phyloP scores from a whole-genome alignment of 1,284 basidiomycete genomes.

The Ceratorhiza oryzae-sativae region DNA sequence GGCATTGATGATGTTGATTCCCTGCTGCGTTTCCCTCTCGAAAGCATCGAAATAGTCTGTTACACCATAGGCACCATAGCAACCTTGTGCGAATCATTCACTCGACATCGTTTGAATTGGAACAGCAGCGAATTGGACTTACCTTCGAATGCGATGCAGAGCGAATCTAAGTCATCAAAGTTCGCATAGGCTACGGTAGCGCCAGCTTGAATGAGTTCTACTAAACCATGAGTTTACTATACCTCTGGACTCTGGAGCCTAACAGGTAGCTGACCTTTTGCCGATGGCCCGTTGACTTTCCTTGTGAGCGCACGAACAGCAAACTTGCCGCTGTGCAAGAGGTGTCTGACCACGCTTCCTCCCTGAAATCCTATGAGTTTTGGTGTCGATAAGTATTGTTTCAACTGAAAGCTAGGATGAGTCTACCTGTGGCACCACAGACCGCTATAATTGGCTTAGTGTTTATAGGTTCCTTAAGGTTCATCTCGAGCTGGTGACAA shows the following conservation, averaged over 20 bases:
- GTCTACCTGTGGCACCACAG: slow-evolving; percentile 13
- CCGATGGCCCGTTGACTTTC: background rate
- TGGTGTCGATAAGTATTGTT: background rate
- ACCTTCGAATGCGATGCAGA: slow-evolving; percentile 11
- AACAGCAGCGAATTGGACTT: background rate
- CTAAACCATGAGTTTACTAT: background rate
- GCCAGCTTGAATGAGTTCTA: slow-evolving; percentile 5
- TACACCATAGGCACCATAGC: slow-evolving; percentile 6
- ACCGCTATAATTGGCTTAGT: slow-evolving; percentile 20
- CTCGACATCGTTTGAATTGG: background rate
- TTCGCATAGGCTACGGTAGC: slow-evolving; percentile 11
- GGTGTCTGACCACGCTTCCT: slow-evolving; percentile 13
- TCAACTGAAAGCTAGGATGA: background rate
- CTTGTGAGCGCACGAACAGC: slow-evolving; percentile 13
- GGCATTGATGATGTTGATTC: slow-evolving; percentile 19
- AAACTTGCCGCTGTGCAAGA: slow-evolving; percentile 18
- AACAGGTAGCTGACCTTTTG: background rate
- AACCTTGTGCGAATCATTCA: background rate
- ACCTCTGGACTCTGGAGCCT: background rate
- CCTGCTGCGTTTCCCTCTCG: slow-evolving; percentile 14
- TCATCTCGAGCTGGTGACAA: no score
- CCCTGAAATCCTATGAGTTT: slow-evolving; percentile 5
- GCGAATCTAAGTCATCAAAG: background rate
- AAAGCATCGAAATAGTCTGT: slow-evolving; percentile 20
- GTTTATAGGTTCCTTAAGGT: no score